These are phyloP conservation scores for Marasmius fiardii DNA, from an alignment of 1,284 basidiomycete genomes.

Conservation along the genomic window DNA sequence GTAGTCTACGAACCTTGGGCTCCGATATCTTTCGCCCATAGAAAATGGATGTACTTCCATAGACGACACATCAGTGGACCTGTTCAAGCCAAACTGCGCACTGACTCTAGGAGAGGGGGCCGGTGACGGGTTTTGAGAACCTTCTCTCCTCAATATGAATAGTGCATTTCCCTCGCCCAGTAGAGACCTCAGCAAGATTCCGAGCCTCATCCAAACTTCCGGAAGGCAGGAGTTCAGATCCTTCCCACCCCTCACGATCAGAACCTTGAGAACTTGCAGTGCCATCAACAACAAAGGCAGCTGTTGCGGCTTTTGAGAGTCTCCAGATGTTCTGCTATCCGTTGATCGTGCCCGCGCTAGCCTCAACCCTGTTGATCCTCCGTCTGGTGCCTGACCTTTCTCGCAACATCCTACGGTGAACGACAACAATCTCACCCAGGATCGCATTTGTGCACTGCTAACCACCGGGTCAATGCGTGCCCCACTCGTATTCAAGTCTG, in stretches of 20 bases:
- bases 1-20: constrained; percentile 67
- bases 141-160: constrained; percentile 43
- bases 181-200: constrained; percentile 42
- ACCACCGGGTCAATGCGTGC: constrained; percentile 43
- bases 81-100: constrained; percentile 27
- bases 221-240: constrained; percentile 54
- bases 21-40: constrained; percentile 23
- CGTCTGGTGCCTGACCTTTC: constrained; percentile 1
- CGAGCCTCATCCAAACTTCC: constrained; percentile 61
- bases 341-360: constrained; percentile 13
- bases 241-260: constrained; percentile 59
- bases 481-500: constrained; percentile 39
- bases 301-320: constrained; percentile 28
- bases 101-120: constrained; percentile 38
- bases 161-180: constrained; percentile 57
- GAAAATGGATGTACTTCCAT: constrained; percentile 8
- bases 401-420: constrained; percentile 53
- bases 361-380: background rate
- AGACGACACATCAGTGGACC: constrained; percentile 19
- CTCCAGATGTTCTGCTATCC: constrained; percentile 16
- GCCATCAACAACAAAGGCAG: constrained; percentile 50
- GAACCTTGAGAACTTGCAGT: constrained; percentile 69
- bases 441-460: constrained; percentile 39
- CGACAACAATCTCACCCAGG: constrained; percentile 66
- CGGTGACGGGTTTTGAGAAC: constrained; percentile 44